Evolutionary conservation across 352 stramenopile species (phyloP).

Genomic region (Globisporangium recalcitrans): DNA sequence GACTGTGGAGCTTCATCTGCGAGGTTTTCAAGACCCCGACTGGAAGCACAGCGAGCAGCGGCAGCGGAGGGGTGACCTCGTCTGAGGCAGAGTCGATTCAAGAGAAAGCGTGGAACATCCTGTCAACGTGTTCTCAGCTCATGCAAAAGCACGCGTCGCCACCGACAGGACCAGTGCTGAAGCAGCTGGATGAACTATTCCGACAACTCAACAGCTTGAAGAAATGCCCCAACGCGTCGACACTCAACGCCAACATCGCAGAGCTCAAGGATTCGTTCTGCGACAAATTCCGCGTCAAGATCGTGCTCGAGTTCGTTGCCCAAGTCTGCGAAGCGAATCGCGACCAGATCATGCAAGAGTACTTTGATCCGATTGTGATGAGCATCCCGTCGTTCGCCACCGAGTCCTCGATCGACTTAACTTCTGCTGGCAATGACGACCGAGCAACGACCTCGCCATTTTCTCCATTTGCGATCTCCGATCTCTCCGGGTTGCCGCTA

Average conservation of each 20-base stretch:
- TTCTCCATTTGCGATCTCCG: conserved; percentile 7
- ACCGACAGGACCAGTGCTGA: conserved; percentile 33
- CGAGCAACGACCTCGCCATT: not conserved
- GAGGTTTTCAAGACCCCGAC: conserved; percentile 61
- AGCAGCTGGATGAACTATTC: conserved; percentile 61
- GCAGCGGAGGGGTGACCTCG: conserved; percentile 38
- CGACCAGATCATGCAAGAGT: conserved; percentile 47
- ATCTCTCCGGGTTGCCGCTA: not conserved
- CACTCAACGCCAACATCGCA: conserved; percentile 61
- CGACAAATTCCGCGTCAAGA: conserved; percentile 50
- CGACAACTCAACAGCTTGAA: conserved; percentile 58
- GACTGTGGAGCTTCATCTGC: conserved; percentile 70
- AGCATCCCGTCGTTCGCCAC: conserved; percentile 31
- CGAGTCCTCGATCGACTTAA: conserved; percentile 18
- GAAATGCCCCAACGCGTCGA: conserved; percentile 57
- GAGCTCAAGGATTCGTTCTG: conserved; percentile 63
- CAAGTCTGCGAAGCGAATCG: conserved; percentile 30
- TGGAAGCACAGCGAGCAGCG: conserved; percentile 15
- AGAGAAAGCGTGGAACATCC: conserved; percentile 48
- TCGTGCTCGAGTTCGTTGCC: conserved; percentile 53
- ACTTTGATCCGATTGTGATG: conserved; percentile 51
- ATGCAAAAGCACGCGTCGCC: conserved; percentile 45
- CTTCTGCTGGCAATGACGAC: conserved; percentile 6
- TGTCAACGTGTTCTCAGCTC: conserved; percentile 42
- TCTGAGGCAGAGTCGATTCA: conserved; percentile 65